phyloP scores from a whole-genome alignment of 1,284 basidiomycete species.

The Tilletia caries region DNA sequence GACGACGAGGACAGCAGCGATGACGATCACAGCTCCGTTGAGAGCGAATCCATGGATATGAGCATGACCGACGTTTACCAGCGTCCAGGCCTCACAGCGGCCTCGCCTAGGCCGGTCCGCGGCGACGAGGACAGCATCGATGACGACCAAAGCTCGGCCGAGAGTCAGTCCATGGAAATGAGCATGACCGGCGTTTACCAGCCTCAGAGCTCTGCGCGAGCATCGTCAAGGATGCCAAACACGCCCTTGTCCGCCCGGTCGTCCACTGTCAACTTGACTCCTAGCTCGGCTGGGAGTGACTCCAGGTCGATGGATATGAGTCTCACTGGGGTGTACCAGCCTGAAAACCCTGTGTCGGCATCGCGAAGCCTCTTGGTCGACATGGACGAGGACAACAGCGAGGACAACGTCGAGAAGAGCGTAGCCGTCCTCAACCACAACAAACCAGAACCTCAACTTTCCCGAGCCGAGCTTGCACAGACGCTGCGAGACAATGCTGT shows the following conservation, averaged over 20 bases:
- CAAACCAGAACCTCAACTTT: too few species aligned
- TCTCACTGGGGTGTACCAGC: background rate
- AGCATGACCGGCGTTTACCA: too few species aligned
- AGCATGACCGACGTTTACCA: constrained; percentile 2
- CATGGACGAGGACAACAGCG: too few species aligned
- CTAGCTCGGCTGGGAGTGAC: background rate
- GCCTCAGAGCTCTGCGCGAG: too few species aligned
- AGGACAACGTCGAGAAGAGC: too few species aligned
- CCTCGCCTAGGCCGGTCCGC: background rate
- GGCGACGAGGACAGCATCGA: background rate
- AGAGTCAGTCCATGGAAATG: constrained; percentile 8
- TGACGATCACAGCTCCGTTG: background rate
- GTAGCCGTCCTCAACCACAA: background rate
- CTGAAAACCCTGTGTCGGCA: too few species aligned
- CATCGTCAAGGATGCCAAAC: too few species aligned
- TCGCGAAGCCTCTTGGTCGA: too few species aligned
- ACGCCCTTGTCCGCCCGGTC: too few species aligned
- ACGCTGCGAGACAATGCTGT: background rate
- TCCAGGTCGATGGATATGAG: background rate
- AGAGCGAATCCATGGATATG: constrained; percentile 10
- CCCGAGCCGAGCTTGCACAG: background rate
- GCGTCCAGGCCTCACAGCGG: too few species aligned
- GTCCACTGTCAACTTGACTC: background rate
- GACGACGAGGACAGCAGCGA: background rate
- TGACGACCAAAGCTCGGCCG: background rate